phyloP scores from a whole-genome alignment of 2,329 filamentous ascomycete genomes.

The Arthrobotrys conoides region DNA sequence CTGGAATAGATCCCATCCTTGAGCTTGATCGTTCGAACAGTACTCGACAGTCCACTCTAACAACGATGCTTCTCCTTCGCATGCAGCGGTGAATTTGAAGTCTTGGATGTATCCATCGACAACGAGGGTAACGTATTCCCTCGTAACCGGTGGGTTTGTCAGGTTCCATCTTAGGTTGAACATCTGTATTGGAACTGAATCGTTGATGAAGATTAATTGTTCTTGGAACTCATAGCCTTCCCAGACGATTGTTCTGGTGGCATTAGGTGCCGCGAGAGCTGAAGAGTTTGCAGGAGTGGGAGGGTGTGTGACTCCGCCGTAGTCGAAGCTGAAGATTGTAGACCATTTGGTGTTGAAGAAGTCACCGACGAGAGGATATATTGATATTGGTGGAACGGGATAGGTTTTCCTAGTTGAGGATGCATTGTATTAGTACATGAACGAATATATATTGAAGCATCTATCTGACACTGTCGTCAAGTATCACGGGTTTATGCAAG shows the following conservation, averaged over 20 bases:
- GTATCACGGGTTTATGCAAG: no score
- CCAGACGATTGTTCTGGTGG: constrained; percentile 44
- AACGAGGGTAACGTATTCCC: constrained; percentile 29
- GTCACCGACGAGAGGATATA: constrained; percentile 56
- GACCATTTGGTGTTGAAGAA: constrained; percentile 60
- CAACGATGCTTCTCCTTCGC: constrained; percentile 45
- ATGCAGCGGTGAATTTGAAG: constrained; percentile 51
- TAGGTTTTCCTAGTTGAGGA: constrained; percentile 46
- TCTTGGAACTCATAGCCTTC: constrained; percentile 50
- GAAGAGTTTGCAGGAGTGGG: constrained; percentile 31
- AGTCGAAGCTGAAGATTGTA: constrained; percentile 52
- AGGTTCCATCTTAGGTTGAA: constrained; percentile 58
- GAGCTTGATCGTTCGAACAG: constrained; percentile 44
- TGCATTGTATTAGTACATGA: not conserved
- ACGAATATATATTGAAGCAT: not conserved
- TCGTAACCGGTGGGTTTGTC: constrained; percentile 53
- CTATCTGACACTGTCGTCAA: no score
- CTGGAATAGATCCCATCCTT: constrained; percentile 50
- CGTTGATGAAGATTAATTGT: constrained; percentile 54
- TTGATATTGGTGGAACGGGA: constrained; percentile 47
- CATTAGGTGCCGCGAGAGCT: constrained; percentile 19
- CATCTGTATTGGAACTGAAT: constrained; percentile 28
- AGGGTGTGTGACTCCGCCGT: constrained; percentile 41
- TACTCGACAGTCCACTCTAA: constrained; percentile 58
- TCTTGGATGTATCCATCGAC: constrained; percentile 53